phyloP scores from a whole-genome alignment of 2,329 filamentous ascomycete species.

The Penicillium oxalicum region DNA sequence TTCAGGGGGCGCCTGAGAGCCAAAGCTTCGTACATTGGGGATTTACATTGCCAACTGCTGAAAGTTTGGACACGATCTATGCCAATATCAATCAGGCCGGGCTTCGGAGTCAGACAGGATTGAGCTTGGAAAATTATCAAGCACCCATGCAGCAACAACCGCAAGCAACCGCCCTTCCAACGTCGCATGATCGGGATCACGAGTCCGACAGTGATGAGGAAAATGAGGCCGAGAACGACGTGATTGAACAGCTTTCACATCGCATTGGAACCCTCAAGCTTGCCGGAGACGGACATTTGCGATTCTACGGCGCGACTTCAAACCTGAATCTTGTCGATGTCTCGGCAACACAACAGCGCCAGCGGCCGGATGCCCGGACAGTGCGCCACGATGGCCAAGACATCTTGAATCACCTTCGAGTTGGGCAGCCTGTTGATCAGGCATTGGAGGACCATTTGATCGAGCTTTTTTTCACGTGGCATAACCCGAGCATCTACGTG shows the following conservation, averaged over 20 bases:
- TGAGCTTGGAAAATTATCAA: slow-evolving; percentile 24
- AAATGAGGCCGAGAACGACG: slow-evolving; percentile 36
- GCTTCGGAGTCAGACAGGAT: slow-evolving; percentile 16
- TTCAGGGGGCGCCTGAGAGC: slow-evolving; percentile 15
- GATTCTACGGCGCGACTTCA: slow-evolving; percentile 43
- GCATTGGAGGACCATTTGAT: slow-evolving; percentile 42
- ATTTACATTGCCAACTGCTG: slow-evolving; percentile 34
- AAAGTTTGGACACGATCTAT: slow-evolving; percentile 32
- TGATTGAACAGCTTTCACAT: slow-evolving; percentile 41
- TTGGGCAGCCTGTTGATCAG: slow-evolving; percentile 38
- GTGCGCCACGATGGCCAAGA: slow-evolving; percentile 37
- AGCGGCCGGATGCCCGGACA: slow-evolving; percentile 34
- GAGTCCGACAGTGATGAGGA: slow-evolving; percentile 35
- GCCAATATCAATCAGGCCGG: slow-evolving; percentile 25
- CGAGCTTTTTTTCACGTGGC: slow-evolving; percentile 45
- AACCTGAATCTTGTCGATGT: slow-evolving; percentile 41
- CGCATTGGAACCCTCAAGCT: slow-evolving; percentile 43
- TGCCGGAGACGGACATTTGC: slow-evolving; percentile 38
- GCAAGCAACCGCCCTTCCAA: slow-evolving; percentile 17
- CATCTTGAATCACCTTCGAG: slow-evolving; percentile 38
- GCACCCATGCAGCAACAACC: slow-evolving; percentile 25
- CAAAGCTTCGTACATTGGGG: slow-evolving; percentile 27
- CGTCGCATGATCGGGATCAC: slow-evolving; percentile 18
- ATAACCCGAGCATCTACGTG: slow-evolving; percentile 43
- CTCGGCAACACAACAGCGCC: slow-evolving; percentile 30